Conservation (phyloP, 257 asterid species). For the Ilex asprella region DNA sequence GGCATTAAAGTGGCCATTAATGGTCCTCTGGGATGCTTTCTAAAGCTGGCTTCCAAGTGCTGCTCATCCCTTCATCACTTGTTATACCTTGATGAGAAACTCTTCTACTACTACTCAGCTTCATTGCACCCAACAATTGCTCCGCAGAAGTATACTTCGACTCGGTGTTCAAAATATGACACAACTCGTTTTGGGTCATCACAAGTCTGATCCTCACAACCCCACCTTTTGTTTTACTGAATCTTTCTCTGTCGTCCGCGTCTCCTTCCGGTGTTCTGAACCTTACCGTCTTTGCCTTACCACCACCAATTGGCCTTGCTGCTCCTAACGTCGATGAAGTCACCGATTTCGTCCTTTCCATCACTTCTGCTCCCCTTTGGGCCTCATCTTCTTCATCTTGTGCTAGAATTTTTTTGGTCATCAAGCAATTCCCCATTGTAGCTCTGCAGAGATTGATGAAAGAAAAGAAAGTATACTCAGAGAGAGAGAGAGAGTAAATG, state of each 20-base stretch:
- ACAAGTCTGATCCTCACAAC: conserved; percentile 25
- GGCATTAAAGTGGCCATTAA: neutral
- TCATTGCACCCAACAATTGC: conserved; percentile 11
- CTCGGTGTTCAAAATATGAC: conserved; percentile 17
- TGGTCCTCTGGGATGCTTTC: conserved; percentile 22
- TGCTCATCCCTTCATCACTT: neutral
- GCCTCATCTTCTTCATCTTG: conserved; percentile 2
- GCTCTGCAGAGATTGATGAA: neutral
- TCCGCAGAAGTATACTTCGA: conserved; percentile 7
- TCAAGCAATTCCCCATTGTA: conserved; percentile 22
- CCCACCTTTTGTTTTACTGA: conserved; percentile 7
- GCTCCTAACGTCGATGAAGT: neutral
- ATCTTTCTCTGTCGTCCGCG: neutral
- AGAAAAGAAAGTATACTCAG: neutral
- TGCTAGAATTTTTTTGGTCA: neutral
- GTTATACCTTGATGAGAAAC: neutral
- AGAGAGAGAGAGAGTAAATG: neutral
- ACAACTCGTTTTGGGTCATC: conserved; percentile 24
- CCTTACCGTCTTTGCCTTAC: conserved; percentile 8
- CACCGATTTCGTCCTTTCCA: neutral
- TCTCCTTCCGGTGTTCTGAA: conserved; percentile 6
- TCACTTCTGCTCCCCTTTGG: neutral
- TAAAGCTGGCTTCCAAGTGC: conserved; percentile 21
- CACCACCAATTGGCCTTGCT: neutral
- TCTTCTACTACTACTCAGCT: conserved; percentile 6